Evolutionary conservation across 192 early-diverging fungal genomes (phyloP), one percentile per base, ranked within the genome.

Genomic region (Coemansia sp.): DNA sequence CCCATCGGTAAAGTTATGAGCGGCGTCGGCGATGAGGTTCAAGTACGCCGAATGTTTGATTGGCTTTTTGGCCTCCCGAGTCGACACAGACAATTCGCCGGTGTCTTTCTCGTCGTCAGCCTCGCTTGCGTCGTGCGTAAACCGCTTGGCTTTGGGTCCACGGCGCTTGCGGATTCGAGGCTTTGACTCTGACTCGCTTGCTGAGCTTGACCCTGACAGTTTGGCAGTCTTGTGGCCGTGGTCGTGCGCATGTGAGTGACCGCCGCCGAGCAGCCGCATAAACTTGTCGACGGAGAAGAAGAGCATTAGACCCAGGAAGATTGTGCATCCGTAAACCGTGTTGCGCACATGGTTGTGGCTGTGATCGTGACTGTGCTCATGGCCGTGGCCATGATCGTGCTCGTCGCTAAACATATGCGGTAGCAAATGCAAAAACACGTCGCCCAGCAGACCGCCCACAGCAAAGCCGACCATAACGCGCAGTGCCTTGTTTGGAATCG

Each of bases 1-100:
- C 4, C 92, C 92, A 60, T 94, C 92, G 5, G 92, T 91, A 64
- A 93, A 91, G 71, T 91, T 91, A 84, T 94, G 92, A 10, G 92
- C 85, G 11, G 87, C 86, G 66, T 90, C 89, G 14, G 92, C 92
- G 50, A 94, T 84, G n/a, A 92, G 75, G 64, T 94, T 91, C 54
- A 93, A 64, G 58, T 91, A 91, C 2, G 92, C 91, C 3, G 87
- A 87, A 5, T 89, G 66, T 66, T 87, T 90, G 78, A 90, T 83
- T 50, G 49, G 76, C 50, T 54, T 38, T 43, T 67, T 67, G 48
- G 21, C 59, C n/a, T 59, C 62, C 17, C 51, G 39, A 39, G 57
- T 64, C 5, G 62, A 58, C 23, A 32, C 32, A 21, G 12, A 10
- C 17, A 55, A 4, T n/a, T 49, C 45, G 43, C 65, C 65, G 11